Evolutionary conservation across 768 basidiomycete genomes (phyloP), one percentile per base, ranked within the genome.

Genomic region (Collybiopsis confluens): DNA sequence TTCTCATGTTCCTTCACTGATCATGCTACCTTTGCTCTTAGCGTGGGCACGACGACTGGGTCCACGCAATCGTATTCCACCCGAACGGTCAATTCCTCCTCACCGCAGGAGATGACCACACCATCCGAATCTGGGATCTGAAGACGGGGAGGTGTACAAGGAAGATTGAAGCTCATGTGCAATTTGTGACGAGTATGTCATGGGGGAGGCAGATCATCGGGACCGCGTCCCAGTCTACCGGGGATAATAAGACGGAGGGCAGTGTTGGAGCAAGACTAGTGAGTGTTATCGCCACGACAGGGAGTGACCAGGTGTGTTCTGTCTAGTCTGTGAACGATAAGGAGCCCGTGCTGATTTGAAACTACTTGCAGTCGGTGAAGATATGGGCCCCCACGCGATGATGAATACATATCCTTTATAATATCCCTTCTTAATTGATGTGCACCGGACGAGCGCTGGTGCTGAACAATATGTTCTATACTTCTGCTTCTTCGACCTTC

Each of bases 31-130:
- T 20, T 43, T 44, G 27, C 27, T 15, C 23, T 18, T 24, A 64
- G 62, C 54, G 65, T 70, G 79, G 70, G 66, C 81, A 89, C 63
- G 85, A 88, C 65, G 85, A 87, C 57, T 89, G 88, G 86, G 72
- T 89, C 23, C 77, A 83, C 44, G 79, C 79, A 1, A 70, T 89
- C 51, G 76, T 83, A 30, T 89, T 89, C 67, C 86, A 89, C 65
- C 86, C 88, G 0, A 72, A 74, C n/a, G 86, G 88, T 15, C 86
- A 85, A 61, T 79, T 77, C 60, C 72, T 89, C 9, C 71, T 89
- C 9, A 85, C 86, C 5, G 85, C 82, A 2, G 80, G 82, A 10
- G 86, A 88, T 65, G 86, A 88, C 74, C 80, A 85, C 65, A 82
- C 85, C 15, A 76, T 88, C 54, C 81, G 83, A 15, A 73, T 88